These are phyloP conservation scores for Stromatinia cepivora DNA, from an alignment of 2,329 filamentous ascomycete genomes.

Conservation along the genomic window DNA sequence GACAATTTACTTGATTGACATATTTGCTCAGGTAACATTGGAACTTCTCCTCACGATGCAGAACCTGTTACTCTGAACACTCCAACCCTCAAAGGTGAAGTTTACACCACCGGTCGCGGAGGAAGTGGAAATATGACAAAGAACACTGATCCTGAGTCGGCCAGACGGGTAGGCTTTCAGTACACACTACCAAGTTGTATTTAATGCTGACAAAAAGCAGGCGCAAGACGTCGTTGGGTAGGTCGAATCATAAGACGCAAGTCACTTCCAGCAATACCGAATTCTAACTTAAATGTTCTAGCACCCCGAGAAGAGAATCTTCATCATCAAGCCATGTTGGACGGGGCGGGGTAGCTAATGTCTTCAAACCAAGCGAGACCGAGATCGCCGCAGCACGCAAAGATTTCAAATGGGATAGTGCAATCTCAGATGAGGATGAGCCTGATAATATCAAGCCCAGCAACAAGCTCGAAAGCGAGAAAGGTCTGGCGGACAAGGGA, in stretches of 20 bases:
- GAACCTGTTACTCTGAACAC: conserved; percentile 70
- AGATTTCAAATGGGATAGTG: conserved; percentile 35
- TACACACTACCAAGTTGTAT: not conserved
- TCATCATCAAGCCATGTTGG: conserved; percentile 65
- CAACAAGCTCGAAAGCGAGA: conserved; percentile 26
- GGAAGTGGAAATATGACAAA: conserved; percentile 81
- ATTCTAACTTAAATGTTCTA: conserved; percentile 17
- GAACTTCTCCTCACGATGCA: conserved; percentile 51
- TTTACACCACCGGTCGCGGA: conserved; percentile 87
- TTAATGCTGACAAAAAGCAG: not conserved
- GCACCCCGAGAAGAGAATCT: conserved; percentile 52
- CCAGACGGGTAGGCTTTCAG: conserved; percentile 53
- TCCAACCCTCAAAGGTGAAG: conserved; percentile 77
- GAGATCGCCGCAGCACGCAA: conserved; percentile 39
- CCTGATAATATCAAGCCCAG: conserved; percentile 7
- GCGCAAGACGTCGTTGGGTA: conserved; percentile 81
- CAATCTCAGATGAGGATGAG: conserved; percentile 35
- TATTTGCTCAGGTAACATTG: conserved; percentile 59
- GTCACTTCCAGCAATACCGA: not conserved
- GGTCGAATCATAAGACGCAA: conserved; percentile 33
- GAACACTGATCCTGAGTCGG: conserved; percentile 69
- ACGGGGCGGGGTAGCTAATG: conserved; percentile 74
- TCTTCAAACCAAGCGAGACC: conserved; percentile 51
- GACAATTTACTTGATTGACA: conserved; percentile 18
- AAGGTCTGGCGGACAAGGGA: conserved; percentile 52